phyloP scores from a whole-genome alignment of 805 yeast species.

The Sugiyamaella americana region DNA sequence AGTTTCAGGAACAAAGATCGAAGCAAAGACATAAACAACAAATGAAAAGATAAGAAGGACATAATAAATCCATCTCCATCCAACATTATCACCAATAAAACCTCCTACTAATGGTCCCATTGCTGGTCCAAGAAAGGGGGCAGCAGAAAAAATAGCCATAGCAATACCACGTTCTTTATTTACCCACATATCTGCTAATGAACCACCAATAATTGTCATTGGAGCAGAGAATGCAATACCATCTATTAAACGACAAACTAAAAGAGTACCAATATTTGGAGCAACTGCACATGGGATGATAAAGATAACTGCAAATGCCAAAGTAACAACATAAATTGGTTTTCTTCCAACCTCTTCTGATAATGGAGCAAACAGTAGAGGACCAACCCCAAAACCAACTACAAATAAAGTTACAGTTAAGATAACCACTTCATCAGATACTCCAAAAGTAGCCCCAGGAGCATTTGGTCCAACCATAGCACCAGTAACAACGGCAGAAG shows the following conservation, averaged over 20 bases:
- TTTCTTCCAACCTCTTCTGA: slow-evolving; percentile 55
- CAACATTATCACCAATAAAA: slow-evolving; percentile 51
- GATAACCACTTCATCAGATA: slow-evolving; percentile 55
- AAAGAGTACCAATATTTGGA: slow-evolving; percentile 54
- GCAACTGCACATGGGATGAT: slow-evolving; percentile 53
- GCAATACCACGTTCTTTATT: slow-evolving; percentile 61
- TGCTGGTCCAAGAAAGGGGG: slow-evolving; percentile 52
- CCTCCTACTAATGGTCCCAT: slow-evolving; percentile 68
- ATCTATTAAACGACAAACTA: slow-evolving; percentile 58
- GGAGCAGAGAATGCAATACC: slow-evolving; percentile 75
- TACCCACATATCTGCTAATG: slow-evolving; percentile 63
- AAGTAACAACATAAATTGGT: slow-evolving; percentile 45
- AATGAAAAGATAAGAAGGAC: slow-evolving; percentile 60
- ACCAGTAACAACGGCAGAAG: slow-evolving; percentile 64
- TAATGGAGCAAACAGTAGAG: slow-evolving; percentile 53
- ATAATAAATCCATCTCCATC: slow-evolving; percentile 71
- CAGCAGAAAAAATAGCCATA: slow-evolving; percentile 57
- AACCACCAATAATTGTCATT: slow-evolving; percentile 70
- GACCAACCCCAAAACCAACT: slow-evolving; percentile 60
- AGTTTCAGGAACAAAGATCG: slow-evolving; percentile 54
- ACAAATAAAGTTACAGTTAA: slow-evolving; percentile 53
- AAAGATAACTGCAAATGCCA: slow-evolving; percentile 42
- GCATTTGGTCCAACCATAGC: slow-evolving; percentile 45
- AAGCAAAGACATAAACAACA: slow-evolving; percentile 43
- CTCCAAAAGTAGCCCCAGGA: slow-evolving; percentile 37